Evolutionary conservation across 306 rosid genomes (phyloP), one percentile per base, ranked within the genome.

Genomic region (Canavalia ensiformis): DNA sequence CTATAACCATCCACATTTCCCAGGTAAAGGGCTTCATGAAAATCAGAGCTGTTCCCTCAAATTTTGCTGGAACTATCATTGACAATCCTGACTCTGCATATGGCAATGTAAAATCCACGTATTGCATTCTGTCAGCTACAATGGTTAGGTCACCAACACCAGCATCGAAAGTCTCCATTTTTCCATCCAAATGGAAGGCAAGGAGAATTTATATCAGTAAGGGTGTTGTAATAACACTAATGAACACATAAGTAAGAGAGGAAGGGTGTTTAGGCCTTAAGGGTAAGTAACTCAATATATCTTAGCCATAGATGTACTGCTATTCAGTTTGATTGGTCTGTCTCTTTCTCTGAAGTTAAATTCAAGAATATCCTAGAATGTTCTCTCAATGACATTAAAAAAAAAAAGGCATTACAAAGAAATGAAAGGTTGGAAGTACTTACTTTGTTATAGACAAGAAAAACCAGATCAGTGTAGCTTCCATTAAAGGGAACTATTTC

Each of bases 391-490:
- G 47, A 6, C 5, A 44, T 44, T 44, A 44, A 5, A 44, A 3
- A 5, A 44, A 3, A 44, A 58, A 30, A 58, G 37, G 64, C 64
- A 57, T 57, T n/a, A 57, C 1, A 57, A 57, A 57, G 35, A 57
- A 29, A 57, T 7, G 35, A 57, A 57, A 13, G 29, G 31, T n/a
- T 55, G 18, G 60, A 7, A 34, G 13, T 34, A 13, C 0, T 49
- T 75, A 86, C 88, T 88, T 88, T 84, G 65, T 84, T 49, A 33
- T 45, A 34, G 46, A 90, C 90, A 39, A 8, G 83, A 9, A 82
- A 18, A 41, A 90, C 84, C 9, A 84, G 75, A 4, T 86, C 82
- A 12, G 79, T 29, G 8, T 86, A 86, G 12, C 63, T 33, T 13
- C 76, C 87, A 41, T 73, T 6, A 35, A 69, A 18, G 50, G 81